Conservation (phyloP, 1,139 yeast genomes). For the Lodderomyces beijingensis region DNA sequence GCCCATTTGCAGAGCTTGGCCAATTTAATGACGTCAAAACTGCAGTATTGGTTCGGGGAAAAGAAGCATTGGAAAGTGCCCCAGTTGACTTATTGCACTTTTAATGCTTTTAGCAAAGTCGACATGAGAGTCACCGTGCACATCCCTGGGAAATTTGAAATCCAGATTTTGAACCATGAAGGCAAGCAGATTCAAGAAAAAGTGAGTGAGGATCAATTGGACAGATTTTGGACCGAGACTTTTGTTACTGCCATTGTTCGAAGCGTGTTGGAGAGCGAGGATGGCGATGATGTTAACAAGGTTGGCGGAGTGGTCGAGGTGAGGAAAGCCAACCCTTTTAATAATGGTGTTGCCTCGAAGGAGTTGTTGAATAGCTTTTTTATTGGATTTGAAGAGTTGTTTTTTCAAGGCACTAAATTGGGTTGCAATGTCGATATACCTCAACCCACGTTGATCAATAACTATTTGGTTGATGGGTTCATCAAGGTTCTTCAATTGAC, state of each 20-base stretch:
- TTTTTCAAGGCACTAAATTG: slow-evolving; percentile 61
- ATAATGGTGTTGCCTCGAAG: slow-evolving; percentile 32
- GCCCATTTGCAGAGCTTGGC: slow-evolving; percentile 77
- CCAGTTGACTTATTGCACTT: slow-evolving; percentile 50
- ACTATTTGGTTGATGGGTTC: slow-evolving; percentile 75
- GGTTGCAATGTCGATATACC: slow-evolving; percentile 71
- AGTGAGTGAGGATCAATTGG: slow-evolving; percentile 32
- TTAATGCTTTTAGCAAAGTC: slow-evolving; percentile 55
- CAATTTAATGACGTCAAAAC: slow-evolving; percentile 55
- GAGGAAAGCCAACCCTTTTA: slow-evolving; percentile 54
- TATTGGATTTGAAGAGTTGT: slow-evolving; percentile 54
- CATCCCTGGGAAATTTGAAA: slow-evolving; percentile 57
- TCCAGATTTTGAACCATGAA: slow-evolving; percentile 41
- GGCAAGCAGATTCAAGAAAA: slow-evolving; percentile 43
- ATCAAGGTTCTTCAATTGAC: slow-evolving; percentile 62
- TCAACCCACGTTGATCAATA: slow-evolving; percentile 63
- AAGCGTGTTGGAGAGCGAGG: slow-evolving; percentile 65
- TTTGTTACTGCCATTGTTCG: slow-evolving; percentile 64
- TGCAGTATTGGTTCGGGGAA: slow-evolving; percentile 61
- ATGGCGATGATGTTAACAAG: slow-evolving; percentile 46
- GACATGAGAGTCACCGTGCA: slow-evolving; percentile 72
- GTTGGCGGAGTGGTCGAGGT: slow-evolving; percentile 51
- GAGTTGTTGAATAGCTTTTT: slow-evolving; percentile 54
- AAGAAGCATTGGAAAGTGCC: slow-evolving; percentile 73
- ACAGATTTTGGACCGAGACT: slow-evolving; percentile 60